These are phyloP conservation scores for Lentinula edodes DNA, from an alignment of 768 basidiomycete genomes.

Conservation along the genomic window DNA sequence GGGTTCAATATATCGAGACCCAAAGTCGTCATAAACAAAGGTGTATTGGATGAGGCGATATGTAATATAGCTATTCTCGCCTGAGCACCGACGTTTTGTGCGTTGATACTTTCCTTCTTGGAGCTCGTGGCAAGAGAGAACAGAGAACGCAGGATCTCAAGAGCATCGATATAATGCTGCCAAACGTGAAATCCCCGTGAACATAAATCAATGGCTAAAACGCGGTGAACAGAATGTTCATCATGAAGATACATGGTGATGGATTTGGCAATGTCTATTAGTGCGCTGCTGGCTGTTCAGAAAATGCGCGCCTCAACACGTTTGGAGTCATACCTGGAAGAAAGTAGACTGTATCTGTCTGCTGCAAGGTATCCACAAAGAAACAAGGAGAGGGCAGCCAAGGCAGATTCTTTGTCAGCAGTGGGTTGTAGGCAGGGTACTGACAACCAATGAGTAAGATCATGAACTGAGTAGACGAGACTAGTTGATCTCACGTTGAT, in stretches of 20 bases:
- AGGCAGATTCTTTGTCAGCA: slow-evolving; percentile 50
- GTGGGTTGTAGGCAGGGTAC: slow-evolving; percentile 61
- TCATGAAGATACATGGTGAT: slow-evolving; percentile 74
- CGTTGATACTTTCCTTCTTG: slow-evolving; percentile 61
- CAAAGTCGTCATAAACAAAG: slow-evolving; percentile 91
- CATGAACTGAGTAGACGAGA: neutral
- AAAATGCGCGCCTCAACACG: neutral
- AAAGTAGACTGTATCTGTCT: slow-evolving; percentile 73
- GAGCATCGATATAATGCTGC: slow-evolving; percentile 91
- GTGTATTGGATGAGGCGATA: slow-evolving; percentile 78
- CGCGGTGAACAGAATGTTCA: slow-evolving; percentile 56
- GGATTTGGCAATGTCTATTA: slow-evolving; percentile 83
- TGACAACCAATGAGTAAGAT: slow-evolving; percentile 16
- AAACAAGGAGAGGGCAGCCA: slow-evolving; percentile 67
- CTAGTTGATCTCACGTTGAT: slow-evolving; percentile 40
- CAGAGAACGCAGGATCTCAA: slow-evolving; percentile 79
- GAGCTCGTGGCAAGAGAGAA: slow-evolving; percentile 73
- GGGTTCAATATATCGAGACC: slow-evolving; percentile 85
- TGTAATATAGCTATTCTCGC: slow-evolving; percentile 81
- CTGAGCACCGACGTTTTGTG: slow-evolving; percentile 68
- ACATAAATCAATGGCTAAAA: slow-evolving; percentile 84
- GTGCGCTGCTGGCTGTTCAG: slow-evolving; percentile 39
- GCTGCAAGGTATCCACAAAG: slow-evolving; percentile 80
- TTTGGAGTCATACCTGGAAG: slow-evolving; percentile 48
- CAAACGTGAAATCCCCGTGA: slow-evolving; percentile 90